Evolutionary conservation across 345 rosid genomes (phyloP), one percentile per base, ranked within the genome.

Genomic region (Salix caprea): DNA sequence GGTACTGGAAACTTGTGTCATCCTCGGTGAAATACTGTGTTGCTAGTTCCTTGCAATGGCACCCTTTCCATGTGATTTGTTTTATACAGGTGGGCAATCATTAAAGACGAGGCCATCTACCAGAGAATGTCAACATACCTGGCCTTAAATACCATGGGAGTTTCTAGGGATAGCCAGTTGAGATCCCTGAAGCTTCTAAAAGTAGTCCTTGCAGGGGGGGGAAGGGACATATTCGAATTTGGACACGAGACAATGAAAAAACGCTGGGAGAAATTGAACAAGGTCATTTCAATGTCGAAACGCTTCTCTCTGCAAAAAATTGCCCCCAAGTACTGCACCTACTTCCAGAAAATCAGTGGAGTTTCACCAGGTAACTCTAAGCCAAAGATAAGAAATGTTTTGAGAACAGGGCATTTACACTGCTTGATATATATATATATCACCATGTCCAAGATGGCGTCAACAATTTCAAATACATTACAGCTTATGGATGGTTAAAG

Each of bases 401-500:
- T 19, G 23, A 19, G 60, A 18, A 6, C 21, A 52, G 60, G 23
- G 23, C 1, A 0, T 32, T 28, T 34, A 16, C 69, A 16, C 34
- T 34, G 36, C 36, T 34, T 34, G 36, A 34, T 34, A 34, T 34
- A 34, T 34, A 34, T 34, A 34, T 65, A 0, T 2, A 7, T 7
- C 24, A 54, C 24, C 56, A 16, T 50, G 56, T 16, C 56, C 56
- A 16, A 50, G 21, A 21, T 54, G 2, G 21, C 10, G 24, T 19
- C 21, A 54, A 21, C 60, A 0, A 21, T 7, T 54, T 21, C 11
- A 54, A 54, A 54, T 19, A 54, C 1, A 34, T 54, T 72, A 74
- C 86, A 91, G 94, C 94, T 77, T 93, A 87, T 74, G 94, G 87
- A 6, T 90, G 94, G 94, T 6, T 89, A 77, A 91, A 81, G 78